Evolutionary conservation across 2,329 filamentous ascomycete species (phyloP).

Genomic region (Penicillium sp.): DNA sequence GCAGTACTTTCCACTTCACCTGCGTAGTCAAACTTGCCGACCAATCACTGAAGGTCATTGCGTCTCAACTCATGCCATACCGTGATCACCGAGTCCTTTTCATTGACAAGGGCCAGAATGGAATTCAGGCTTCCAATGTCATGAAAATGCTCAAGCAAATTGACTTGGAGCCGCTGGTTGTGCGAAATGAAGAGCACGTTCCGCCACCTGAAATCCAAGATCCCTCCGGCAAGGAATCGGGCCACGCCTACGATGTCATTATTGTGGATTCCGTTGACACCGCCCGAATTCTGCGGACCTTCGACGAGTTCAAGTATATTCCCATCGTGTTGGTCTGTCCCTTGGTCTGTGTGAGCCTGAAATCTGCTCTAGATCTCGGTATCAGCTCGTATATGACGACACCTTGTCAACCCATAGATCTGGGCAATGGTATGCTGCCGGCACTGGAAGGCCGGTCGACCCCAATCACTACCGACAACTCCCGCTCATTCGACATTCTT

Average conservation of each 20-base stretch:
- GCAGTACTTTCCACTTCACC: constrained; percentile 95
- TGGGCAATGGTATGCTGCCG: constrained; percentile 95
- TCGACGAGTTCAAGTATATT: constrained; percentile 97
- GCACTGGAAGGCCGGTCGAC: constrained; percentile 92
- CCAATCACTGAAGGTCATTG: constrained; percentile 75
- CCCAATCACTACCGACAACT: constrained; percentile 88
- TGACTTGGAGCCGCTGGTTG: constrained; percentile 79
- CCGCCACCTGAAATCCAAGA: constrained; percentile 59
- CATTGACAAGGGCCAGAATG: constrained; percentile 86
- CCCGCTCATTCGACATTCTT: constrained; percentile 92
- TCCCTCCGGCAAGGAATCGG: constrained; percentile 51
- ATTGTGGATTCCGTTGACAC: constrained; percentile 93
- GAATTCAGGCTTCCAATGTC: constrained; percentile 68
- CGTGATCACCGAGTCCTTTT: constrained; percentile 90
- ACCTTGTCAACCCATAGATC: constrained; percentile 88
- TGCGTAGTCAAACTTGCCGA: constrained; percentile 85
- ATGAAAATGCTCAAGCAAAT: constrained; percentile 76
- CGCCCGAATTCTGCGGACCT: constrained; percentile 79
- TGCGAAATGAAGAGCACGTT: constrained; percentile 74
- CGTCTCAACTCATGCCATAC: constrained; percentile 81
- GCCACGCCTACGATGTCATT: constrained; percentile 85
- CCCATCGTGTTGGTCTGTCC: constrained; percentile 92
- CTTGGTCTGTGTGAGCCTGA: constrained; percentile 85
- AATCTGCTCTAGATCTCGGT: constrained; percentile 89
- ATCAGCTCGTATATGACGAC: constrained; percentile 99